Evolutionary conservation across 148 eudicot genomes (phyloP).

Genomic region (Persicaria maculosa): DNA sequence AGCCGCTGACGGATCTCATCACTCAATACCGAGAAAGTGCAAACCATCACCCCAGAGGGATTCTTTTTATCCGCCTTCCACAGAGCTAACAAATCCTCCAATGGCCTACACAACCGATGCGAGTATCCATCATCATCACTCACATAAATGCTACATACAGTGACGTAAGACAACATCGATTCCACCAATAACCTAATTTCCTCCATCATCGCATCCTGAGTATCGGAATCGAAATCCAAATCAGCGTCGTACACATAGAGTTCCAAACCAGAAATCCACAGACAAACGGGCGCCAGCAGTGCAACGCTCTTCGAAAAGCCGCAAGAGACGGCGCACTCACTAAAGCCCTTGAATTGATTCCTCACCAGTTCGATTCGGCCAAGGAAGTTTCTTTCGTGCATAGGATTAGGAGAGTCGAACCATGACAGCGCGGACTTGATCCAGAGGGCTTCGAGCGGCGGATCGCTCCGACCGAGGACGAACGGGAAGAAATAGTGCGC

Average conservation of each 20-base stretch:
- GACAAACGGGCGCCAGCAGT: slow-evolving; percentile 37
- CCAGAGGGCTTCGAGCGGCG: slow-evolving; percentile 58
- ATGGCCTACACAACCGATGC: slow-evolving; percentile 23
- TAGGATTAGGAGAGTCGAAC: background rate
- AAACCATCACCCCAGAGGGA: slow-evolving; percentile 6
- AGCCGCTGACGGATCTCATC: slow-evolving; percentile 27
- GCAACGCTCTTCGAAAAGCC: slow-evolving; percentile 28
- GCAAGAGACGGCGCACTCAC: slow-evolving; percentile 34
- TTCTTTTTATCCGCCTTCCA: slow-evolving; percentile 28
- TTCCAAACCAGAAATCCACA: slow-evolving; percentile 20
- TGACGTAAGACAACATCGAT: slow-evolving; percentile 35
- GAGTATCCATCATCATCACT: slow-evolving; percentile 8
- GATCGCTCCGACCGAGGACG: slow-evolving; percentile 30
- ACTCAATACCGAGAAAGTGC: slow-evolving; percentile 38
- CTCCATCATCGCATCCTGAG: slow-evolving; percentile 18
- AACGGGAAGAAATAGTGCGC: slow-evolving; percentile 24
- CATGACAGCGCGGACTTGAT: slow-evolving; percentile 31
- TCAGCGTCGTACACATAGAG: background rate
- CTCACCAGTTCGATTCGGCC: slow-evolving; percentile 23
- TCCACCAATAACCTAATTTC: slow-evolving; percentile 35
- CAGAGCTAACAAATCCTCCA: slow-evolving; percentile 36
- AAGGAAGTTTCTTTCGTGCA: slow-evolving; percentile 17
- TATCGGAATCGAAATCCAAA: background rate
- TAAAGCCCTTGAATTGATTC: slow-evolving; percentile 29
- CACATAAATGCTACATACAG: slow-evolving; percentile 23